A percentile compares a stretch with the other conserved stretches of the same genome.
Evolutionary conservation across 805 yeast genomes (phyloP).

Genomic region (Candida multigemmis): DNA sequence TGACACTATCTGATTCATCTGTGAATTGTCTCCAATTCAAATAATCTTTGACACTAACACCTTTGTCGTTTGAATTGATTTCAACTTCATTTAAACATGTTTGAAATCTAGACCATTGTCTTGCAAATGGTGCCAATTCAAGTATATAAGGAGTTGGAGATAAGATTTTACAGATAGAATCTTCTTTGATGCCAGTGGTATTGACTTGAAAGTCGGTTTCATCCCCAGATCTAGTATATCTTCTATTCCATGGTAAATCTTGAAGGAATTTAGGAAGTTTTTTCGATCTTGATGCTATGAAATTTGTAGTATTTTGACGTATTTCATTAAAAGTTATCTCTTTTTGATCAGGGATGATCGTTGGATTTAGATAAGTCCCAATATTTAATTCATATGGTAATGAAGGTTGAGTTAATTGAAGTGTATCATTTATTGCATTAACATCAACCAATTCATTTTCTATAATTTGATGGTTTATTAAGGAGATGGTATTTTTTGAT

Average conservation of each 20-base stretch:
- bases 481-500: slow-evolving; percentile 14
- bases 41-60: slow-evolving; percentile 14
- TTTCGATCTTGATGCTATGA: slow-evolving; percentile 26
- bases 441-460: slow-evolving; percentile 28
- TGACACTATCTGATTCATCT: slow-evolving; percentile 7
- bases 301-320: slow-evolving; percentile 7
- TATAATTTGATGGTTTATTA: slow-evolving; percentile 12
- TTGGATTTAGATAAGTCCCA: slow-evolving; percentile 12
- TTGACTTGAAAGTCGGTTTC: slow-evolving; percentile 8
- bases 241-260: slow-evolving; percentile 13
- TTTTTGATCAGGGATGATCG: too few species aligned
- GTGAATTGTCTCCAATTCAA: slow-evolving; percentile 29
- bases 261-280: slow-evolving; percentile 19
- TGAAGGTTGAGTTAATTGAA: slow-evolving; percentile 14
- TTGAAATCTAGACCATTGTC: slow-evolving; percentile 28
- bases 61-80: slow-evolving; percentile 5
- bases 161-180: slow-evolving; percentile 18
- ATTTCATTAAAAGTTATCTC: slow-evolving; percentile 5
- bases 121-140: slow-evolving; percentile 22
- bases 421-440: slow-evolving; percentile 21
- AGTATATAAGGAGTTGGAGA: slow-evolving; percentile 13
- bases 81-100: slow-evolving; percentile 13
- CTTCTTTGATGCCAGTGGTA: slow-evolving; percentile 22
- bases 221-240: slow-evolving; percentile 6
- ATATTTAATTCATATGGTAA: slow-evolving; percentile 32